Evolutionary conservation across 2,329 filamentous ascomycete species (phyloP).

Genomic region (Fusarium begoniae): DNA sequence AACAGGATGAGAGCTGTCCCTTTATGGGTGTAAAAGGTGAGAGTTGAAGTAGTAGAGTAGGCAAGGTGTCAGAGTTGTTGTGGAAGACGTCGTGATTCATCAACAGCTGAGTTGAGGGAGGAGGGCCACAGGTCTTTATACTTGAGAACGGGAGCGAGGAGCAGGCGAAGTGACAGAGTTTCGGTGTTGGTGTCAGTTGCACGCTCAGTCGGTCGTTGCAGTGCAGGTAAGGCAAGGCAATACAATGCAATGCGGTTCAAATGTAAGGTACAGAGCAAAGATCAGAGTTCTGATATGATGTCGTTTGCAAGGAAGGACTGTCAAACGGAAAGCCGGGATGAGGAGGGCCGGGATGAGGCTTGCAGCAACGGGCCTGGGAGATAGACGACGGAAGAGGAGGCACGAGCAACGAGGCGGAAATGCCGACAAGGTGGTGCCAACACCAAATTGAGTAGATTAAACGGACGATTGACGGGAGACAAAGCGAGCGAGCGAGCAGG

Average conservation of each 20-base stretch:
- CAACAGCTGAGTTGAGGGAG: not conserved
- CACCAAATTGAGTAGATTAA: constrained; percentile 36
- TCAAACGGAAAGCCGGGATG: constrained; percentile 32
- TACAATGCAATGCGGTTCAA: not conserved
- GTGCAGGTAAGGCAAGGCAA: not conserved
- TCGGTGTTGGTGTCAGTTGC: constrained; percentile 7
- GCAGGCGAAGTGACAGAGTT: constrained; percentile 5
- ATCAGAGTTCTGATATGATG: constrained; percentile 20
- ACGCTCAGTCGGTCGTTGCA: constrained; percentile 7
- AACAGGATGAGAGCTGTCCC: not conserved
- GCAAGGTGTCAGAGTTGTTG: constrained; percentile 1
- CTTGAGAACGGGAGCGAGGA: constrained; percentile 6
- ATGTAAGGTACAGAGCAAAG: constrained; percentile 9
- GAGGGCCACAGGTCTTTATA: constrained; percentile 31
- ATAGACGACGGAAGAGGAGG: constrained; percentile 39
- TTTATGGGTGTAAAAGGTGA: not conserved
- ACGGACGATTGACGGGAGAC: constrained; percentile 37
- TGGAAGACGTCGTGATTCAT: constrained; percentile 7
- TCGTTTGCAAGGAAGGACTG: constrained; percentile 35
- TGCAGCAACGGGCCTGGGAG: constrained; percentile 34
- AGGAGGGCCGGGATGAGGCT: constrained; percentile 34
- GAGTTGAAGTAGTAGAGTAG: not conserved
- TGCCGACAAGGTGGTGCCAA: constrained; percentile 35
- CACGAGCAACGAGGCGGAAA: constrained; percentile 37
- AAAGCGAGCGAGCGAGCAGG: constrained; percentile 29